phyloP scores from a whole-genome alignment of 768 basidiomycete genomes.

The Russula foetens region DNA sequence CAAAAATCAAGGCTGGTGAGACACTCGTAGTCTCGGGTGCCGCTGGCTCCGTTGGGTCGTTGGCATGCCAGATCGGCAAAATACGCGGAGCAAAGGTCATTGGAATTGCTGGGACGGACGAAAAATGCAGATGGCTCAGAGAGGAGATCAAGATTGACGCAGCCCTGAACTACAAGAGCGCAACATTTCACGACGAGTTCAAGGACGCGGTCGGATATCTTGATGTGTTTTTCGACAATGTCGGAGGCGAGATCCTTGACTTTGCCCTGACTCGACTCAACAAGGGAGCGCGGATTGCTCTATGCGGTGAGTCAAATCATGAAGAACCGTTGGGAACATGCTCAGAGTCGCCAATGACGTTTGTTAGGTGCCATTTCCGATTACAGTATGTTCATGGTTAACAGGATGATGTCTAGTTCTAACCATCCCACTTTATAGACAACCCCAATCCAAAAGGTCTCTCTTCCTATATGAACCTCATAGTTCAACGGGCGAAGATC shows the following conservation, averaged over 20 bases:
- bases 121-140: slow-evolving; percentile 84
- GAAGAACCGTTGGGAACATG: background rate
- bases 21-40: slow-evolving; percentile 84
- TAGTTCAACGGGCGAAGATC: slow-evolving; percentile 69
- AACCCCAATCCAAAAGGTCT: slow-evolving; percentile 54
- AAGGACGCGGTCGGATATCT: slow-evolving; percentile 61
- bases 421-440: slow-evolving; percentile 33
- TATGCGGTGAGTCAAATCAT: slow-evolving; percentile 58
- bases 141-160: slow-evolving; percentile 75
- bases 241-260: slow-evolving; percentile 76
- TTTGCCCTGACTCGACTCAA: slow-evolving; percentile 69
- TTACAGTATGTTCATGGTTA: slow-evolving; percentile 48
- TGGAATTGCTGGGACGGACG: slow-evolving; percentile 76
- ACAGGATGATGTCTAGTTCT: background rate
- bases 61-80: slow-evolving; percentile 81
- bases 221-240: slow-evolving; percentile 82
- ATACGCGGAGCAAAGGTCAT: slow-evolving; percentile 72
- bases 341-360: background rate
- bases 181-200: slow-evolving; percentile 63
- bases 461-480: slow-evolving; percentile 57
- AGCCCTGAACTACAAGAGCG: slow-evolving; percentile 82
- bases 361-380: slow-evolving; percentile 69
- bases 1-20: slow-evolving; percentile 74
- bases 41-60: slow-evolving; percentile 81
- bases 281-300: slow-evolving; percentile 62